Evolutionary conservation across 208 protist species (phyloP).

Genomic region (Herpetomonas samuelpessoai): DNA sequence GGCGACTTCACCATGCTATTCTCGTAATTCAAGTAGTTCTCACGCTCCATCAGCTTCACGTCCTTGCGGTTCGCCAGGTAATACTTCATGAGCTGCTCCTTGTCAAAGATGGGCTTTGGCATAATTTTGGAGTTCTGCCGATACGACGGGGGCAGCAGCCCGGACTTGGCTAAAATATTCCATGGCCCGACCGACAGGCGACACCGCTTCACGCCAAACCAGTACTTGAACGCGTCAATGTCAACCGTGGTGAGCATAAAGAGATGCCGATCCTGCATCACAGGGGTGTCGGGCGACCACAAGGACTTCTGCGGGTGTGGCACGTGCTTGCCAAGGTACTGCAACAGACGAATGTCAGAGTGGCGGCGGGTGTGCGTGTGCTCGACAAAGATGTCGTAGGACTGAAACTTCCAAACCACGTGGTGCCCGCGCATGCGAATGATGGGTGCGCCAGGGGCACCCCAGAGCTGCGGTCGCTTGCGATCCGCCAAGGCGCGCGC

Average conservation of each 20-base stretch:
- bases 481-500: slow-evolving; percentile 64
- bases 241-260: slow-evolving; percentile 91
- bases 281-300: slow-evolving; percentile 90
- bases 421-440: slow-evolving; percentile 87
- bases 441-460: slow-evolving; percentile 80
- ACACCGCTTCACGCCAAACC: slow-evolving; percentile 90
- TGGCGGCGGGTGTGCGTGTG: slow-evolving; percentile 82
- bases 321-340: slow-evolving; percentile 90
- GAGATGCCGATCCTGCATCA: slow-evolving; percentile 87
- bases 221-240: slow-evolving; percentile 92
- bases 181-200: slow-evolving; percentile 75
- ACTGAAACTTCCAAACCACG: slow-evolving; percentile 87
- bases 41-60: slow-evolving; percentile 39
- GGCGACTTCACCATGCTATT: slow-evolving; percentile 83
- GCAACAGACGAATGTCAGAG: slow-evolving; percentile 83
- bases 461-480: slow-evolving; percentile 71
- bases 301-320: slow-evolving; percentile 92
- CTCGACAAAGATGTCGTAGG: slow-evolving; percentile 86
- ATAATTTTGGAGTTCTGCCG: slow-evolving; percentile 87
- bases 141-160: slow-evolving; percentile 79
- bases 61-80: slow-evolving; percentile 88
- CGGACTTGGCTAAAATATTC: slow-evolving; percentile 84
- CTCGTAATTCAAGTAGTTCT: slow-evolving; percentile 84
- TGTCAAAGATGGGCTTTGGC: slow-evolving; percentile 90
- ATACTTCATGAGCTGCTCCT: slow-evolving; percentile 87